A percentile compares a stretch with the other conserved stretches of the same genome.
Evolutionary conservation across 1,284 basidiomycete species (phyloP).

Genomic region (Coniophora puteana): DNA sequence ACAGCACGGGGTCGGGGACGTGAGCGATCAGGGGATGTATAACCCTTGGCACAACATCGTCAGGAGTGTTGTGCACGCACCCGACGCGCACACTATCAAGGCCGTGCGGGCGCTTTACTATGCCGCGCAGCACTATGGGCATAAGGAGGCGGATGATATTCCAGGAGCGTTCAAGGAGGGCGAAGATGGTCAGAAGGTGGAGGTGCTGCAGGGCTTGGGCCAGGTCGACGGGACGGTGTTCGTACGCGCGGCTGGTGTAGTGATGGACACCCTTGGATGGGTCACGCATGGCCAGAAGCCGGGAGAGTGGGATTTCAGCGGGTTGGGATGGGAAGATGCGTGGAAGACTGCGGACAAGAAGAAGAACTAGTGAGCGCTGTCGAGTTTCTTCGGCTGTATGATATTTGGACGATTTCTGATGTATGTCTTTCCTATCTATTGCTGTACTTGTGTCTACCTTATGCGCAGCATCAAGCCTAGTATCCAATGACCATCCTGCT

Average conservation of each 20-base stretch:
- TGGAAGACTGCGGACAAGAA: constrained; percentile 35
- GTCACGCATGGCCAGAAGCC: constrained; percentile 48
- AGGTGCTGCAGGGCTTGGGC: constrained; percentile 34
- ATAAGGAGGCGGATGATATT: constrained; percentile 37
- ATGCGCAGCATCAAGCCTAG: not conserved
- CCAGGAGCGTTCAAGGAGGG: constrained; percentile 39
- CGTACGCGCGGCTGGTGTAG: constrained; percentile 55
- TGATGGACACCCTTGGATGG: constrained; percentile 64
- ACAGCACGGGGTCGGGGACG: constrained; percentile 29
- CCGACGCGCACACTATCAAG: constrained; percentile 63
- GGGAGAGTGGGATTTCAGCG: constrained; percentile 56
- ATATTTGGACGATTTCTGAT: too few relatives aligned
- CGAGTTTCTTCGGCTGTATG: not conserved
- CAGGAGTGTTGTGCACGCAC: constrained; percentile 48
- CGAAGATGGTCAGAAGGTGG: constrained; percentile 33
- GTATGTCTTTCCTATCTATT: too few relatives aligned
- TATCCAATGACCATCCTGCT: not conserved
- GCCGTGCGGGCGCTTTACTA: constrained; percentile 52
- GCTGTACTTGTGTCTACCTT: too few relatives aligned
- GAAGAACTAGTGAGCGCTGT: not conserved
- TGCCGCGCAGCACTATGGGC: constrained; percentile 47
- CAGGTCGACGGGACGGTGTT: constrained; percentile 62
- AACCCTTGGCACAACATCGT: constrained; percentile 62
- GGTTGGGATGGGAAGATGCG: constrained; percentile 66
- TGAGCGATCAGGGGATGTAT: constrained; percentile 31